These are phyloP conservation scores for Erigeron canadensis DNA, from an alignment of 129 eudicot species.

Conservation along the genomic window DNA sequence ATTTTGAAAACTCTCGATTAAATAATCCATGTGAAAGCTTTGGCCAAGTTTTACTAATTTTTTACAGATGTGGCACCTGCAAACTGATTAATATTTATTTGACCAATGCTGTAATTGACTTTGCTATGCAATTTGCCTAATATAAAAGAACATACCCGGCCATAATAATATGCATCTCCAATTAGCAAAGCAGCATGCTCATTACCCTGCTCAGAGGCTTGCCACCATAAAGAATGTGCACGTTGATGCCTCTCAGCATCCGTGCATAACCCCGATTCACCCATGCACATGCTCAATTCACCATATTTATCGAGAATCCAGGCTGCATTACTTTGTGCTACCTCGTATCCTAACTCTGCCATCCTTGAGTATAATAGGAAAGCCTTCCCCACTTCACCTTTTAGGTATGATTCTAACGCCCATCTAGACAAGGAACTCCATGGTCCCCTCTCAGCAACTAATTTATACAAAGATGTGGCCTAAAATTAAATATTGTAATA, in stretches of 20 bases:
- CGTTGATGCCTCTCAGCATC: conserved; percentile 82
- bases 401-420: conserved; percentile 90
- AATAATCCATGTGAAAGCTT: neutral
- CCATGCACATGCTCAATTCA: conserved; percentile 87
- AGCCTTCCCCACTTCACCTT: conserved; percentile 92
- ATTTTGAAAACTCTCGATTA: neutral
- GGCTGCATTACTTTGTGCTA: conserved; percentile 97
- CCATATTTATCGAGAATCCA: conserved; percentile 96
- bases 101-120: neutral
- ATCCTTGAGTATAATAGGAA: conserved; percentile 83
- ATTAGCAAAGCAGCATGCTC: conserved; percentile 94
- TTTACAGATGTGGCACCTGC: neutral
- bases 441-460: conserved; percentile 97
- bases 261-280: conserved; percentile 81
- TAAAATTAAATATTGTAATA: conserved; percentile 25
- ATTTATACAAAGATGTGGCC: conserved; percentile 88
- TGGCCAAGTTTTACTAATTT: neutral
- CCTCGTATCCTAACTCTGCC: conserved; percentile 99
- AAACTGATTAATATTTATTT: neutral
- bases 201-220: conserved; percentile 99
- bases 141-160: conserved; percentile 59
- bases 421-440: conserved; percentile 98
- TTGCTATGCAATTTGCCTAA: neutral
- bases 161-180: conserved; percentile 97
- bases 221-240: conserved; percentile 95